Percentiles rank a stretch among this genome's conserved stretches.
Evolutionary conservation across 1,284 basidiomycete genomes (phyloP).

Genomic region (Coniferiporia weirii): DNA sequence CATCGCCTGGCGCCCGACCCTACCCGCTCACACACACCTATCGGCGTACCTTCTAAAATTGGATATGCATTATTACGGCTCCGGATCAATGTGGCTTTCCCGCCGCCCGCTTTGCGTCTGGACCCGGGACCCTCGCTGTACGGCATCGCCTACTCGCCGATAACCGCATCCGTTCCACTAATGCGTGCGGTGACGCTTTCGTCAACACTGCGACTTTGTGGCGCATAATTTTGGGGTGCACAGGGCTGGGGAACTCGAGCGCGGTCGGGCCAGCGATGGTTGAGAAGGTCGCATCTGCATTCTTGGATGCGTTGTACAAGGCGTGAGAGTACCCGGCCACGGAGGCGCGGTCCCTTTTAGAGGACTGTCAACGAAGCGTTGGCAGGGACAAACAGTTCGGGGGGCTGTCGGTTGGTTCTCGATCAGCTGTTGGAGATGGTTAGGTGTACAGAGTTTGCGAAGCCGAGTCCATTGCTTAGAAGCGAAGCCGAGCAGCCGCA

Average conservation of each 20-base stretch:
- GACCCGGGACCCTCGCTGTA: too few species aligned
- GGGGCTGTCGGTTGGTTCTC: not conserved
- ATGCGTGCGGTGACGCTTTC: too few species aligned
- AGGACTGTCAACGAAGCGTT: not conserved
- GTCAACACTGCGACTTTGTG: not conserved
- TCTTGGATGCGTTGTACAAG: constrained; percentile 81
- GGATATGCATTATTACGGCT: too few species aligned
- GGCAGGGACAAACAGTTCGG: not conserved
- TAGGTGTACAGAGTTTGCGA: not conserved
- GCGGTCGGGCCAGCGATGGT: constrained; percentile 87
- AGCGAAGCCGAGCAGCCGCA: not conserved
- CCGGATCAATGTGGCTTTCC: too few species aligned
- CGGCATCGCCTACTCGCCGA: too few species aligned
- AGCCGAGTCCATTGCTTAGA: not conserved
- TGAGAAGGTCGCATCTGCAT: constrained; percentile 74
- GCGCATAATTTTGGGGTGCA: not conserved
- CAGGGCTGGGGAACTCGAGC: constrained; percentile 85
- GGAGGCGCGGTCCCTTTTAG: not conserved
- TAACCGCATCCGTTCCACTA: too few species aligned
- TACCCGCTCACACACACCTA: too few species aligned
- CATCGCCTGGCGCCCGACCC: too few species aligned
- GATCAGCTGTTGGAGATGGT: not conserved
- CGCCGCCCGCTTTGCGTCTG: too few species aligned
- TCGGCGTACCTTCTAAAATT: too few species aligned
- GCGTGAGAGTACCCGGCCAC: constrained; percentile 37